Percentiles rank a stretch among this genome's conserved stretches.
These are phyloP conservation scores for Whalleya microplaca DNA, from an alignment of 2,329 filamentous ascomycete species.

Conservation along the genomic window DNA sequence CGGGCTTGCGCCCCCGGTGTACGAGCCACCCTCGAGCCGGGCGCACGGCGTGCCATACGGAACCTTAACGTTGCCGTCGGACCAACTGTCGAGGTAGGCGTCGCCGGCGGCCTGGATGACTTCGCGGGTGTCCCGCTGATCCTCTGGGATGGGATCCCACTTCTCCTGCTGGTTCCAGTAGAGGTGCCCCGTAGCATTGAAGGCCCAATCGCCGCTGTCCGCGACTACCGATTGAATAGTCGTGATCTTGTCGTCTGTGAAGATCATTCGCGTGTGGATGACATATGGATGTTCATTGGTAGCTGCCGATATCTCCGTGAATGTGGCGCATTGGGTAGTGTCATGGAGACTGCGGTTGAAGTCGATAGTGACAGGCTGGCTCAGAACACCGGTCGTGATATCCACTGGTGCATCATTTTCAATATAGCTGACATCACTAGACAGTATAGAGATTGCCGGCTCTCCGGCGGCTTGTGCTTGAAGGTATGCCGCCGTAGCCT, in stretches of 20 bases:
- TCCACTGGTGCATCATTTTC: constrained; percentile 38
- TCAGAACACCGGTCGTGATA: constrained; percentile 33
- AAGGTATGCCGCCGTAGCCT: constrained; percentile 31
- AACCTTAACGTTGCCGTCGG: constrained; percentile 27
- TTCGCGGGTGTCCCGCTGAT: constrained; percentile 30
- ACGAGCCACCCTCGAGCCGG: constrained; percentile 37
- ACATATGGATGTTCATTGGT: constrained; percentile 39
- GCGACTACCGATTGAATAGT: constrained; percentile 36
- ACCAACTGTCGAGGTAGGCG: constrained; percentile 37
- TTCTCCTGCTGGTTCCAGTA: constrained; percentile 35
- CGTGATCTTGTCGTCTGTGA: constrained; percentile 32
- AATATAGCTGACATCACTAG: constrained; percentile 31
- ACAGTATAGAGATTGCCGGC: constrained; percentile 13
- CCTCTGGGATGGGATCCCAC: constrained; percentile 37
- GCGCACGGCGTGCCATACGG: constrained; percentile 38
- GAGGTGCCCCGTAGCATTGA: constrained; percentile 35
- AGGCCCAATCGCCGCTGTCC: constrained; percentile 37
- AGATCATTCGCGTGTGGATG: constrained; percentile 37
- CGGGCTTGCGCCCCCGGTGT: constrained; percentile 27
- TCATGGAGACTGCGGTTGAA: constrained; percentile 42
- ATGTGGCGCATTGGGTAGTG: constrained; percentile 43
- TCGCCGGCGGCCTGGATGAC: constrained; percentile 37
- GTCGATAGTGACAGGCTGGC: constrained; percentile 38
- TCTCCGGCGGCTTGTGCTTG: constrained; percentile 29
- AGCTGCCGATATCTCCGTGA: constrained; percentile 45